A percentile compares a stretch with the other conserved stretches of the same genome.
These are phyloP conservation scores for Trametes hirsuta DNA, from an alignment of 1,284 basidiomycete genomes.

Conservation along the genomic window DNA sequence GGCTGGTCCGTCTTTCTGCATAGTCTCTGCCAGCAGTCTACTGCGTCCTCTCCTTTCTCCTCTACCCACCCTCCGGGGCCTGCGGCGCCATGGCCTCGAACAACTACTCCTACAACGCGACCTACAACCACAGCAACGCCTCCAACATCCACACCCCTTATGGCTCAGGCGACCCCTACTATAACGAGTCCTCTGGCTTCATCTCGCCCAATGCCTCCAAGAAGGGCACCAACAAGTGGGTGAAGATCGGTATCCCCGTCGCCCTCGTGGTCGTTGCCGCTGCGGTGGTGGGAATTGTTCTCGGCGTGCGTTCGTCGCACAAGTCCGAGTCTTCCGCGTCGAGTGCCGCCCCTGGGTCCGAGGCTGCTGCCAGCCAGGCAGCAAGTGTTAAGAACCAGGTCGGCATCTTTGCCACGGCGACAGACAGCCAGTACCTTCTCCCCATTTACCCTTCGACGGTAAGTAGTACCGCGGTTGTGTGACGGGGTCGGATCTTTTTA, in stretches of 20 bases:
- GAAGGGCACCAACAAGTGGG: constrained; percentile 55
- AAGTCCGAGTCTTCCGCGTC: constrained; percentile 39
- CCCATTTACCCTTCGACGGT: constrained; percentile 90
- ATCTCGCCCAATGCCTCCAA: constrained; percentile 50
- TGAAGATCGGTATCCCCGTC: constrained; percentile 69
- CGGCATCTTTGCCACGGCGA: constrained; percentile 74
- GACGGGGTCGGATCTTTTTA: neutral
- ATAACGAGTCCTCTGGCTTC: constrained; percentile 67
- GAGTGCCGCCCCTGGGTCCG: constrained; percentile 25
- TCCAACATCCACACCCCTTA: constrained; percentile 41
- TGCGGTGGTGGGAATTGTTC: constrained; percentile 79
- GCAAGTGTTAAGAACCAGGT: constrained; percentile 63
- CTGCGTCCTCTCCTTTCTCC: constrained; percentile 36
- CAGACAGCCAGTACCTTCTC: constrained; percentile 73
- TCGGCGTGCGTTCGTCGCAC: constrained; percentile 62
- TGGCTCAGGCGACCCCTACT: constrained; percentile 64
- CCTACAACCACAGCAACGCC: constrained; percentile 39
- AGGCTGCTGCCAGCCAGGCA: constrained; percentile 42
- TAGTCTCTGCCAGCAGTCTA: constrained; percentile 18
- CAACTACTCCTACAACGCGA: constrained; percentile 55
- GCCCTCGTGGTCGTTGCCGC: constrained; percentile 69
- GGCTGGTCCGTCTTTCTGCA: constrained; percentile 11
- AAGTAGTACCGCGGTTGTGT: constrained; percentile 37
- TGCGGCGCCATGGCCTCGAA: constrained; percentile 39
- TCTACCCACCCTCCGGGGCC: constrained; percentile 17